These are phyloP conservation scores for Diaporthe sp. DNA, from an alignment of 2,329 filamentous ascomycete genomes.

Conservation along the genomic window DNA sequence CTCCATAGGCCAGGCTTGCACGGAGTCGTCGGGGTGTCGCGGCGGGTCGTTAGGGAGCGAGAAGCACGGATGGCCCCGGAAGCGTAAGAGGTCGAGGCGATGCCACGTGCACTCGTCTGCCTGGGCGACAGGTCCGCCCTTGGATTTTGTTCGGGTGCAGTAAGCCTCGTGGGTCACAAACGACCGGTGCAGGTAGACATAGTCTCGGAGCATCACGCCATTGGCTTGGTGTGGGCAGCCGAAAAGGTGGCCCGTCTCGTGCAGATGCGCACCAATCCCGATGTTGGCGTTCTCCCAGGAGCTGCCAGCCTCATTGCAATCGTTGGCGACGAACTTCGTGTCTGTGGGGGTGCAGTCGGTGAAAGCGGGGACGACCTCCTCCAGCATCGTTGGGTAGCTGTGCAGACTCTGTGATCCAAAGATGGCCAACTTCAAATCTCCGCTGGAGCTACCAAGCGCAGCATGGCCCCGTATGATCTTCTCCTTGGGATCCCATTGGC, in stretches of 20 bases:
- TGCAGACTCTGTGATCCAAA: constrained; percentile 95
- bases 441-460: constrained; percentile 81
- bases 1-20: constrained; percentile 90
- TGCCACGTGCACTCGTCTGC: constrained; percentile 94
- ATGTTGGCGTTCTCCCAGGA: constrained; percentile 97
- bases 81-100: constrained; percentile 87
- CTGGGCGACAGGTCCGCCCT: constrained; percentile 80
- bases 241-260: constrained; percentile 91
- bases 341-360: constrained; percentile 93
- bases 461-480: constrained; percentile 85
- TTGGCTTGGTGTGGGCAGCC: constrained; percentile 91
- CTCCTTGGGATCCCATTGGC: constrained; percentile 84
- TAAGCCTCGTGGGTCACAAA: constrained; percentile 88
- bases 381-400: constrained; percentile 89
- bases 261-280: constrained; percentile 92
- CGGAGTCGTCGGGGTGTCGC: constrained; percentile 76
- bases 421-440: constrained; percentile 85
- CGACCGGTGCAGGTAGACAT: constrained; percentile 84
- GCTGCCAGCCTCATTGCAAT: constrained; percentile 88
- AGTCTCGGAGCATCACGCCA: constrained; percentile 94
- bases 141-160: constrained; percentile 87
- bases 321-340: constrained; percentile 83
- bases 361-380: constrained; percentile 91
- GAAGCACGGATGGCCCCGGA: constrained; percentile 93
- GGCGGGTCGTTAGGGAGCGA: constrained; percentile 81